Percentiles rank a stretch among this genome's conserved stretches.
Conservation (phyloP, 345 rosid species). For the Murraya paniculata region DNA sequence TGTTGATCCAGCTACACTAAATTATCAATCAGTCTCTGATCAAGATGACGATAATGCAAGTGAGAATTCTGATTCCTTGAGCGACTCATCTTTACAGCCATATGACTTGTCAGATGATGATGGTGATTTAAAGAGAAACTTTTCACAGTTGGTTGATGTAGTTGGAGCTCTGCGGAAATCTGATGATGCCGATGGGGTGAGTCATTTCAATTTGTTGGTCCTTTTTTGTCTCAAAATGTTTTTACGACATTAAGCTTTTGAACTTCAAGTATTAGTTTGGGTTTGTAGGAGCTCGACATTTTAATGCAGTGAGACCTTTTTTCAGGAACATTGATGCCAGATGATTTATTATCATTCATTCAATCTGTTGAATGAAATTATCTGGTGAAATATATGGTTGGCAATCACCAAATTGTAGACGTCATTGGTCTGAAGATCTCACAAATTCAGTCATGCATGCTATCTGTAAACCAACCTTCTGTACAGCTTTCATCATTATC, state of each 20-base stretch:
- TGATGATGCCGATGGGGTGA: conserved; percentile 90
- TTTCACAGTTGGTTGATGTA: conserved; percentile 86
- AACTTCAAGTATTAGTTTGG: background rate
- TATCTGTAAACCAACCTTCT: background rate
- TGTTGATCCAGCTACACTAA: conserved; percentile 71
- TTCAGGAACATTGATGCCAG: conserved; percentile 5
- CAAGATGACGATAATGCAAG: conserved; percentile 56
- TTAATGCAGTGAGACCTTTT: conserved; percentile 8
- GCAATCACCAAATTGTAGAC: background rate
- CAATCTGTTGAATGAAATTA: background rate
- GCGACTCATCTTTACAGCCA: conserved; percentile 84
- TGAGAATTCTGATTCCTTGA: conserved; percentile 62
- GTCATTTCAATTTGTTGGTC: conserved; percentile 29
- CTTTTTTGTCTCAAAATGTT: conserved; percentile 12
- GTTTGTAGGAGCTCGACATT: conserved; percentile 4
- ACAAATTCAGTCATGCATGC: background rate
- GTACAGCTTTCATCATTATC: background rate
- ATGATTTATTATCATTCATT: background rate
- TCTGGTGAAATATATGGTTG: background rate
- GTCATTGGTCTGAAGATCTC: background rate
- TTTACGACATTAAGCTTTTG: background rate
- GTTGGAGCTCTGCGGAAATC: conserved; percentile 87
- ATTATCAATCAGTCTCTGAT: conserved; percentile 53
- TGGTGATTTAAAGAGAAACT: conserved; percentile 58
- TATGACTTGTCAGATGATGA: conserved; percentile 89